These are phyloP conservation scores for Globisporangium cystogenes DNA, from an alignment of 352 stramenopile species.

Conservation along the genomic window DNA sequence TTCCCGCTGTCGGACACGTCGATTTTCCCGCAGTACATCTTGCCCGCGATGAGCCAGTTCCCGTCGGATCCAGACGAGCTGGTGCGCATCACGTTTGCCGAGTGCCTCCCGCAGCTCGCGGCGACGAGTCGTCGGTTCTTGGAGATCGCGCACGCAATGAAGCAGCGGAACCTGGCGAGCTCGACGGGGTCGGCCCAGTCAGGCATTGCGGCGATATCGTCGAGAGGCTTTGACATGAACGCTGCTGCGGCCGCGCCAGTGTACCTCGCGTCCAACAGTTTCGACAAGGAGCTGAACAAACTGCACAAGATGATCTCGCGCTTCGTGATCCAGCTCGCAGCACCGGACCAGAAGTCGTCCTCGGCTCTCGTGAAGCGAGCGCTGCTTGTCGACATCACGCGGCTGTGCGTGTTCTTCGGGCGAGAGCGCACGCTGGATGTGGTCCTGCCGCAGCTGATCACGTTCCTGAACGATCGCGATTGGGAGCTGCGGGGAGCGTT, in stretches of 20 bases:
- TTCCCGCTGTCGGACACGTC: conserved; percentile 94
- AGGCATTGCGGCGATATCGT: conserved; percentile 19
- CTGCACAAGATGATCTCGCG: conserved; percentile 93
- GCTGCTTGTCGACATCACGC: conserved; percentile 92
- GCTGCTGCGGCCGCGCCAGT: conserved; percentile 14
- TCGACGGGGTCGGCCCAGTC: conserved; percentile 25
- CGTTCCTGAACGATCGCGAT: conserved; percentile 96
- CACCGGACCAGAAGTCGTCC: conserved; percentile 81
- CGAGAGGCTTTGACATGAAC: conserved; percentile 28
- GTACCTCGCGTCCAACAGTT: conserved; percentile 81
- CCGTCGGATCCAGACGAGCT: conserved; percentile 90
- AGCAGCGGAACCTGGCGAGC: conserved; percentile 55
- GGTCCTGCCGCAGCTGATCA: conserved; percentile 95
- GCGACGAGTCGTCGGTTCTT: conserved; percentile 93
- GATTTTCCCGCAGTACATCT: conserved; percentile 97
- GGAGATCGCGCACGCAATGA: conserved; percentile 89
- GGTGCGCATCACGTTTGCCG: conserved; percentile 93
- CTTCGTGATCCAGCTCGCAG: conserved; percentile 93
- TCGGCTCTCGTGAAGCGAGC: conserved; percentile 93
- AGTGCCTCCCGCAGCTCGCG: conserved; percentile 90
- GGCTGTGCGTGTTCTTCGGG: conserved; percentile 96
- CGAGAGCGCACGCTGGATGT: conserved; percentile 93
- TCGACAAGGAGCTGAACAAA: conserved; percentile 89
- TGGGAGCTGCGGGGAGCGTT: conserved; percentile 85
- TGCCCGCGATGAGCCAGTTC: conserved; percentile 89